These are phyloP conservation scores for Yamadazyma atmosphaerica DNA, from an alignment of 1,139 yeast species.

Conservation along the genomic window DNA sequence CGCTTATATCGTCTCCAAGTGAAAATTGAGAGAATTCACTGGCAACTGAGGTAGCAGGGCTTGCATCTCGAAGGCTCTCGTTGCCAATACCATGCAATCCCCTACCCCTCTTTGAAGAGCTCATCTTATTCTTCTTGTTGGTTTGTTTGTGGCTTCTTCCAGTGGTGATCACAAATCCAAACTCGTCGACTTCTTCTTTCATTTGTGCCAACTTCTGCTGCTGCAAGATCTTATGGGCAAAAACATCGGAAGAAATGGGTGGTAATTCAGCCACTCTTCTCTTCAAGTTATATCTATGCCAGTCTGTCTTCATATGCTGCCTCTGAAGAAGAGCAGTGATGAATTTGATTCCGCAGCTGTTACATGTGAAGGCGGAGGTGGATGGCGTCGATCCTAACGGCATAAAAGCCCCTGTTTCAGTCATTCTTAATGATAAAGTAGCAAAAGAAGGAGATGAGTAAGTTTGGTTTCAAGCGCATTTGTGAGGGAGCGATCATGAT, in stretches of 20 bases:
- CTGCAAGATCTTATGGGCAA: constrained; percentile 69
- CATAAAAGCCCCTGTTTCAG: constrained; percentile 13
- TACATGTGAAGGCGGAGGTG: constrained; percentile 65
- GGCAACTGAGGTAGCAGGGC: constrained; percentile 56
- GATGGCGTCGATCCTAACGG: constrained; percentile 37
- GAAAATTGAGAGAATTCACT: constrained; percentile 68
- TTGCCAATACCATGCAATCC: no score
- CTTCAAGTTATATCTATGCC: constrained; percentile 93
- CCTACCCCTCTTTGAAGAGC: constrained; percentile 8
- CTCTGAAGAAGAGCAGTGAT: constrained; percentile 80
- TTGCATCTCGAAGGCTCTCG: no score
- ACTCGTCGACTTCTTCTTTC: constrained; percentile 58
- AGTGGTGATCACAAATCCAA: constrained; percentile 52
- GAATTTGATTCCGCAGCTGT: constrained; percentile 81
- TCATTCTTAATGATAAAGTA: neutral
- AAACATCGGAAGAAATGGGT: constrained; percentile 75
- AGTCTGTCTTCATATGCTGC: constrained; percentile 91
- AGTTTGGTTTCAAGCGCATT: neutral
- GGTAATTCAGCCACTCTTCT: constrained; percentile 86
- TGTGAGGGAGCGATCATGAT: neutral
- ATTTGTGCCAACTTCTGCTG: constrained; percentile 27
- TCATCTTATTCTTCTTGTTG: constrained; percentile 7
- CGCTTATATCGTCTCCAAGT: constrained; percentile 49
- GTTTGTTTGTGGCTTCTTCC: constrained; percentile 15
- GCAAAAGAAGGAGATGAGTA: neutral